Base-by-base conservation (phyloP, 208 protist species). In the Wallacemonas rigidus region DNA sequence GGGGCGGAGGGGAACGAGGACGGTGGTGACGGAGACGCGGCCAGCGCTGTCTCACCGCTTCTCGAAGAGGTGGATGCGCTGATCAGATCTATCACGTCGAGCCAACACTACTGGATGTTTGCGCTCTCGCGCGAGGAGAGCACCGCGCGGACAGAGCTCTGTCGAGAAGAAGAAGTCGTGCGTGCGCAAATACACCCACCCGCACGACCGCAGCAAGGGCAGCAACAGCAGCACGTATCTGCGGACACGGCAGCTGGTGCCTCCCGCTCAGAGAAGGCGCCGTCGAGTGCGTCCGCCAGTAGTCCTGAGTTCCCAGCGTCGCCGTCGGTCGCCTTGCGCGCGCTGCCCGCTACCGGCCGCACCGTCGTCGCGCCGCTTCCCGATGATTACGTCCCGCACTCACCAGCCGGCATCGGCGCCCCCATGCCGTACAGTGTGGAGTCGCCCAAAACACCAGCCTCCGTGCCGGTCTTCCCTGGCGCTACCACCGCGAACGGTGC, bases 311-410 rank as follows among this genome's bases (percentile, higher is more conserved):
- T 26, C 26, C 26, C 26, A 26, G 26, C 0, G 15, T 15, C 8
- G 38, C 26, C 60, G 43, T 62, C 56, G 56, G n/a, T 1, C 6
- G 5, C 60, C 6, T 4, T 65, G 57, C 11, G 17, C 43, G 60
- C 60, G 43, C 60, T 65, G 60, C 60, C 60, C 39, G 60, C 7
- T 3, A 48, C 41, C 11, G 60, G 60, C 8, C 14, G 35, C 9
- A 69, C 51, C 9, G 57, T 11, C 5, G 64, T 69, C 36, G 51
- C 50, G 9, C 64, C 64, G 3, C 64, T 69, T 5, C 64, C 64
- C 3, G 64, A 69, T 47, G 64, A 69, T 26, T 69, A 69, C 64
- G 50, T 69, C 9, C 57, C 64, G 3, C 4, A 12, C 12, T 57
- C 64, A 35, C 11, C 45, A 4, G 11, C 44, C 48, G 12, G 45